Percentiles rank a stretch among this genome's conserved stretches.
Evolutionary conservation across 1,139 yeast species (phyloP).

Genomic region (Groenewaldozyma sp.): DNA sequence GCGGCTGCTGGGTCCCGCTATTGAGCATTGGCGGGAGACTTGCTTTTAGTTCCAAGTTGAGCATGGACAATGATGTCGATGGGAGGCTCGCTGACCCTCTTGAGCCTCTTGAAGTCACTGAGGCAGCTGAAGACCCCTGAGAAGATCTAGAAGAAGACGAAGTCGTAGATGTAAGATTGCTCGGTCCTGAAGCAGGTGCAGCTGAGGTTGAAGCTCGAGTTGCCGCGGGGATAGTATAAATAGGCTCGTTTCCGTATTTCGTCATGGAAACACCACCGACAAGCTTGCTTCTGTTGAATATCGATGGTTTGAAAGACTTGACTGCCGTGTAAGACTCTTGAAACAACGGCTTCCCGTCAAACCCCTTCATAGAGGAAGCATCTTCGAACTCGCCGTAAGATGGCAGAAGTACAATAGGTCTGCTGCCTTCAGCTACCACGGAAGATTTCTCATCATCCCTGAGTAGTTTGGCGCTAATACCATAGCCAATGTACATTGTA

Average conservation of each 20-base stretch:
- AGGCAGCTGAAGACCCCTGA: too few species aligned
- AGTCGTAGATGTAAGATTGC: too few species aligned
- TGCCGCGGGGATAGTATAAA: too few species aligned
- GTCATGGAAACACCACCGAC: neutral
- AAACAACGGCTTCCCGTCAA: neutral
- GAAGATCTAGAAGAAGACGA: too few species aligned
- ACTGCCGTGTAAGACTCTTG: neutral
- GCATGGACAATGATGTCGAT: neutral
- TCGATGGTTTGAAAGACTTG: neutral
- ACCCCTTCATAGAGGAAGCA: neutral
- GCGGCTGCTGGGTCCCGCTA: neutral
- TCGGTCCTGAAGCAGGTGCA: too few species aligned
- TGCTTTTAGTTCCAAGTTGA: neutral
- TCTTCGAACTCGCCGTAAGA: neutral
- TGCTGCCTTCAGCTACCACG: neutral
- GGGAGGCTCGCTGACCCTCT: too few species aligned
- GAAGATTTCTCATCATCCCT: neutral
- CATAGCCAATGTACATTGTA: neutral
- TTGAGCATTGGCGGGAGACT: neutral
- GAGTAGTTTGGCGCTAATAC: neutral
- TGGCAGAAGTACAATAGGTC: neutral
- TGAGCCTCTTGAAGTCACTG: too few species aligned
- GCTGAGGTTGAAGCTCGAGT: too few species aligned
- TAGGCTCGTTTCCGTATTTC: neutral
- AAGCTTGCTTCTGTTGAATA: neutral